Base-by-base conservation (phyloP, 208 protist genomes). In the Naegleria fowleri region DNA sequence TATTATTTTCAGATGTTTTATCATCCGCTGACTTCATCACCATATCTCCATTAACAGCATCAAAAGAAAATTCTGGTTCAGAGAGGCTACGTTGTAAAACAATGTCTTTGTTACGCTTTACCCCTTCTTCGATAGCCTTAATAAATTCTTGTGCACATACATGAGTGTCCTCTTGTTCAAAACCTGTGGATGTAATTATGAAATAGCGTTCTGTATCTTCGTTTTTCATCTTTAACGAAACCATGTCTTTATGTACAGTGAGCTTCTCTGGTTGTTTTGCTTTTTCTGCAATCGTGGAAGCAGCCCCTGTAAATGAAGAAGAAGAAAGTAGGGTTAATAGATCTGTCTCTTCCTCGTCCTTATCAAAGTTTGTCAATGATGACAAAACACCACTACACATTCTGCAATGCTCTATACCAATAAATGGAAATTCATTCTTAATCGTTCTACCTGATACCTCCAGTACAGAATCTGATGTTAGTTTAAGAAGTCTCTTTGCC, bases 391-490 rank as follows among this genome's bases (percentile, higher is more conserved):
- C 33, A 29, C 55, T 67, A 67, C 19, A 29, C 22, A 67, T 29
- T 29, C 40, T 86, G n/a, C 83, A 86, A 67, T 67, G 41, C 29
- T 89, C 48, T 40, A 89, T 40, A 29, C 36, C 86, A 89, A 89
- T 67, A 29, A 67, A 89, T 38, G 86, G 86, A 22, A 75, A 41
- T 55, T 67, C 48, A 67, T 52, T 41, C 41, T 89, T 89, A 29
- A 89, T 67, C 3, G 33, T n/a, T 89, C 86, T 89, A 11, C 36
- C 36, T 40, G 39, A 39, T 1, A 89, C 48, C 25, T 67, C 48
- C 7, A 89, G 51, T 25, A 89, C 67, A n/a, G 22, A 40, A 89
- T 89, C 86, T 16, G 39, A 3, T 19, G 86, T 67, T 29, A 89
- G 59, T 40, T 89, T 89, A 4, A 67, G 25, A 0, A 89, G 16